A percentile compares a stretch with the other conserved stretches of the same genome.
These are phyloP conservation scores for Rhynchospora breviuscula DNA, from an alignment of 176 grass and related monocot genomes.

Conservation along the genomic window DNA sequence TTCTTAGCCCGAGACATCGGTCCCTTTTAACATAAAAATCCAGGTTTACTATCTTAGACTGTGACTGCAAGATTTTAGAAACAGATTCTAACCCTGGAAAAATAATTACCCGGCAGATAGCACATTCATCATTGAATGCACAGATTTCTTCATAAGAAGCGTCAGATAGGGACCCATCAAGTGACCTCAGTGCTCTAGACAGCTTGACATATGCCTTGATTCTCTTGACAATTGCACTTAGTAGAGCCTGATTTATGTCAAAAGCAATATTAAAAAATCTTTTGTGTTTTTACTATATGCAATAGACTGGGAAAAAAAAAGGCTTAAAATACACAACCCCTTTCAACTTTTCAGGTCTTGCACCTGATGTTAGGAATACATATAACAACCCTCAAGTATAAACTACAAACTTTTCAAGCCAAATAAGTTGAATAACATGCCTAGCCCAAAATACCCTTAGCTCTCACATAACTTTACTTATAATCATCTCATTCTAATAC, in stretches of 20 bases:
- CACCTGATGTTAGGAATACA: background rate
- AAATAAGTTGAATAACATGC: background rate
- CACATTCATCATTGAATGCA: slow-evolving; percentile 86
- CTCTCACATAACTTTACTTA: background rate
- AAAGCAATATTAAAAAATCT: slow-evolving; percentile 13
- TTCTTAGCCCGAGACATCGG: slow-evolving; percentile 98
- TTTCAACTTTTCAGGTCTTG: background rate
- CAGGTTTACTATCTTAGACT: slow-evolving; percentile 11
- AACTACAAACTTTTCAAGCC: too few species aligned
- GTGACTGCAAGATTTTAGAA: slow-evolving; percentile 10
- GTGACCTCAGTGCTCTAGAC: slow-evolving; percentile 65
- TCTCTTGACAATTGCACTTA: slow-evolving; percentile 74
- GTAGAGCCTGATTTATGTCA: slow-evolving; percentile 54
- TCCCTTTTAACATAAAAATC: slow-evolving; percentile 41
- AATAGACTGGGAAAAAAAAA: background rate
- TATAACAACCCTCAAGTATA: too few species aligned
- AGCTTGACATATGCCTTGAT: slow-evolving; percentile 71
- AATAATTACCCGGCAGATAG: slow-evolving; percentile 81
- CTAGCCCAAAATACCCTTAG: background rate
- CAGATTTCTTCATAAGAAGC: slow-evolving; percentile 92
- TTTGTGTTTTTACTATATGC: background rate
- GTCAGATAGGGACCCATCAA: slow-evolving; percentile 87
- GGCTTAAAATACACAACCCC: background rate
- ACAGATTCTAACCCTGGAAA: slow-evolving; percentile 17
- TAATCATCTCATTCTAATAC: background rate